Percentiles rank a stretch among this genome's conserved stretches.
Evolutionary conservation across 129 eudicot genomes (phyloP).

Genomic region (Smallanthus sonchifolius): DNA sequence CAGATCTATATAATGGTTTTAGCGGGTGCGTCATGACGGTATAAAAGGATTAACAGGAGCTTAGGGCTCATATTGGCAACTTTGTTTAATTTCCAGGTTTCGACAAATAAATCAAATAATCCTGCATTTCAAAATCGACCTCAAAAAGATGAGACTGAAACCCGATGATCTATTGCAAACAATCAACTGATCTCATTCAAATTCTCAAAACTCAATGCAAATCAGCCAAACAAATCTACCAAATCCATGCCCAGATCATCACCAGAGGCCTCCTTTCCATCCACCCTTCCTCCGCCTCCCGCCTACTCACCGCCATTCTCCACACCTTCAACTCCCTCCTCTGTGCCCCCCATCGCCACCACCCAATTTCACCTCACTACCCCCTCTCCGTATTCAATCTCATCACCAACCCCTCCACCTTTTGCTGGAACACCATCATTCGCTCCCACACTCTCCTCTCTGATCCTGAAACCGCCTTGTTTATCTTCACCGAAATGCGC

Average conservation of each 20-base stretch:
- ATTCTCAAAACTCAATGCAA: constrained; percentile 39
- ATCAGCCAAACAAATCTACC: constrained; percentile 38
- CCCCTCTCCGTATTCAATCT: constrained; percentile 48
- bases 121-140: background rate
- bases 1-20: too few relatives aligned
- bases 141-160: constrained; percentile 5
- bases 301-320: constrained; percentile 48
- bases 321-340: constrained; percentile 37
- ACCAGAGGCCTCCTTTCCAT: constrained; percentile 56
- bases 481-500: constrained; percentile 46
- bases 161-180: constrained; percentile 40
- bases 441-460: constrained; percentile 49
- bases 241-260: constrained; percentile 57
- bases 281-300: constrained; percentile 34
- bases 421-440: constrained; percentile 49
- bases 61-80: too few relatives aligned
- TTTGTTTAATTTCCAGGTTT: too few relatives aligned
- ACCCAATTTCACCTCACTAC: constrained; percentile 20
- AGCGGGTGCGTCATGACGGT: too few relatives aligned
- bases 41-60: too few relatives aligned
- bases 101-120: too few relatives aligned
- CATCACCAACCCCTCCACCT: constrained; percentile 42
- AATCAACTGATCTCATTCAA: constrained; percentile 32
- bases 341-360: background rate
- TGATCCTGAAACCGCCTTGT: constrained; percentile 41